Percentiles rank a stretch among this genome's conserved stretches.
These are phyloP conservation scores for Teratosphaeria gauchensis DNA, from an alignment of 2,329 filamentous ascomycete species.

Conservation along the genomic window DNA sequence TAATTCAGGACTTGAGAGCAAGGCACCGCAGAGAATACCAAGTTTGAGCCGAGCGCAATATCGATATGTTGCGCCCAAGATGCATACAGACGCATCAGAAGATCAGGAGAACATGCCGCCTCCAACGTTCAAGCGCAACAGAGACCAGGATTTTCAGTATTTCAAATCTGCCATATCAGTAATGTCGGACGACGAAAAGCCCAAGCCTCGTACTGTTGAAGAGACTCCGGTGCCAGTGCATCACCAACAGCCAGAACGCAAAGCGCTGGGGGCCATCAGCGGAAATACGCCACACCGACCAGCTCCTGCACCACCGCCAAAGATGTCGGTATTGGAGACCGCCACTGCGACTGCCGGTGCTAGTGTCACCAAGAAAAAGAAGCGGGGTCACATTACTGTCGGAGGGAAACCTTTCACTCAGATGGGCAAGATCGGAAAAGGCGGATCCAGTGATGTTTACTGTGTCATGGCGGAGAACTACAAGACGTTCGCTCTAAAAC, in stretches of 20 bases:
- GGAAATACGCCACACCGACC: conserved; percentile 68
- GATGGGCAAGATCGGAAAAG: conserved; percentile 81
- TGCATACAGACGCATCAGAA: conserved; percentile 51
- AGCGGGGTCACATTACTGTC: conserved; percentile 72
- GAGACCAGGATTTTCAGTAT: conserved; percentile 45
- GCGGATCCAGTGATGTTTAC: conserved; percentile 90
- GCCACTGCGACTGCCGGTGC: conserved; percentile 77
- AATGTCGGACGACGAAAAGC: conserved; percentile 37
- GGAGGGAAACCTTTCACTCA: conserved; percentile 88
- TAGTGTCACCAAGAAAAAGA: conserved; percentile 65
- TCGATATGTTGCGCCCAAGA: conserved; percentile 38
- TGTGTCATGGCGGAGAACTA: conserved; percentile 95
- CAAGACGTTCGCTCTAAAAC: conserved; percentile 87
- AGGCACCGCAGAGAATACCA: conserved; percentile 29
- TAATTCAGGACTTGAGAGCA: conserved; percentile 13
- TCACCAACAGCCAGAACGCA: conserved; percentile 27
- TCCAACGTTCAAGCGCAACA: conserved; percentile 56
- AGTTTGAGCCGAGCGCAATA: conserved; percentile 33
- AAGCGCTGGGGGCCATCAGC: conserved; percentile 44
- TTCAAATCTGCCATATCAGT: conserved; percentile 46
- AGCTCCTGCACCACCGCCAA: conserved; percentile 72
- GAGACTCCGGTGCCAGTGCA: conserved; percentile 30
- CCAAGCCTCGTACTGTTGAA: conserved; percentile 31
- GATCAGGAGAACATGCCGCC: conserved; percentile 82
- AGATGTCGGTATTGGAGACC: conserved; percentile 92